A percentile compares a stretch with the other conserved stretches of the same genome.
Evolutionary conservation across 2,329 filamentous ascomycete genomes (phyloP).

Genomic region (Botrytis sinoallii): DNA sequence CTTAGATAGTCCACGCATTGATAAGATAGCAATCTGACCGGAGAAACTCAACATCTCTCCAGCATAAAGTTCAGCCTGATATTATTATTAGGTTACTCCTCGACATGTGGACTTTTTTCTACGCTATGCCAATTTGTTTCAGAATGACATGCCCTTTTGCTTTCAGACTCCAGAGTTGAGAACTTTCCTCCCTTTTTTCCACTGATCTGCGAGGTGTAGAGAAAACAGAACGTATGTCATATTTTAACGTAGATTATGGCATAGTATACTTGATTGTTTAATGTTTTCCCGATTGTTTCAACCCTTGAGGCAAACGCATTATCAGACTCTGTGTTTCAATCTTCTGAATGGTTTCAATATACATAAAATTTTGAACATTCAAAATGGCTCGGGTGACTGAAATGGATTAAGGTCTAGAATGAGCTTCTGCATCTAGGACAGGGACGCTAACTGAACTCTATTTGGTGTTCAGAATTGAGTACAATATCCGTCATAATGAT

Average conservation of each 20-base stretch:
- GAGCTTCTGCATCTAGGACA: neutral
- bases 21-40: neutral
- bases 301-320: no score
- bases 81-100: neutral
- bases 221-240: no score
- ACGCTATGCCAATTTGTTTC: neutral
- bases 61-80: neutral
- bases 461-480: neutral
- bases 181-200: neutral
- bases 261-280: neutral
- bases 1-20: neutral
- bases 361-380: neutral
- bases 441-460: neutral
- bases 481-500: neutral
- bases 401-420: neutral
- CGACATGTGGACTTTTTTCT: neutral
- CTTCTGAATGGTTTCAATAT: neutral
- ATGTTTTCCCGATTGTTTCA: neutral
- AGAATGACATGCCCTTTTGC: neutral
- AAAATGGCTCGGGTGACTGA: neutral
- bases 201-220: neutral
- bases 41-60: neutral
- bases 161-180: neutral
- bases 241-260: neutral
- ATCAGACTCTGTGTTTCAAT: neutral